Evolutionary conservation across 768 basidiomycete species (phyloP), one percentile per base, ranked within the genome.

Genomic region (Chalciporus piperatus): DNA sequence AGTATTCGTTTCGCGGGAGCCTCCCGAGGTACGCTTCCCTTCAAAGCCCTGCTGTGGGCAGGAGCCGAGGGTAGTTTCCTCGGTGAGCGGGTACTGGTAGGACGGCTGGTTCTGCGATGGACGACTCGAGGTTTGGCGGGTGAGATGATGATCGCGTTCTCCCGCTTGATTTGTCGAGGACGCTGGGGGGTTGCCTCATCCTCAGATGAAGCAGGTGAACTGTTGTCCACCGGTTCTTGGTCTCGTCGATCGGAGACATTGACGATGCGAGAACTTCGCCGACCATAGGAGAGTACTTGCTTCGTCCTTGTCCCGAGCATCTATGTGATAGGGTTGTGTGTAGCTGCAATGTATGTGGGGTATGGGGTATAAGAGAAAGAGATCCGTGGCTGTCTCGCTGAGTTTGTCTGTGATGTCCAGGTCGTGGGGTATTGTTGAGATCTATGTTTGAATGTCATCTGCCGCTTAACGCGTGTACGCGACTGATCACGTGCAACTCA

Each of bases 261-360:
- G 58, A 87, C 73, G n/a, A 86, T 75, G 35, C 85, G 81, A 47
- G 77, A 77, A 37, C 73, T 73, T 54, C 85, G 80, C 57, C 81
- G 80, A 19, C 85, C 85, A 58, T 87, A 87, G 19, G 82, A 71
- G 46, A 75, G 78, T 43, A 87, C 77, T 59, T 84, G 81, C 63
- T 84, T 85, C 6, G 85, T 87, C 57, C 74, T 78, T 51, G 78
- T 59, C 22, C 82, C 75, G 16, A 84, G 73, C 85, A 86, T 85
- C 43, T 60, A 14, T 12, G 38, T 43, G 48, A 42, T 30, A 35
- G 33, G 7, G 33, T 6, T 37, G 12, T 32, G 7, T 11, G 10
- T 22, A 22, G 11, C 11, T 12, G 30, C 30, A 10, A 32, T 32
- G 30, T 32, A 32, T 32, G 30, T 10, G 30, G 10, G 30, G 30